Evolutionary conservation across 257 asterid species (phyloP), one percentile per base, ranked within the genome.

Genomic region (Coffea canephora): DNA sequence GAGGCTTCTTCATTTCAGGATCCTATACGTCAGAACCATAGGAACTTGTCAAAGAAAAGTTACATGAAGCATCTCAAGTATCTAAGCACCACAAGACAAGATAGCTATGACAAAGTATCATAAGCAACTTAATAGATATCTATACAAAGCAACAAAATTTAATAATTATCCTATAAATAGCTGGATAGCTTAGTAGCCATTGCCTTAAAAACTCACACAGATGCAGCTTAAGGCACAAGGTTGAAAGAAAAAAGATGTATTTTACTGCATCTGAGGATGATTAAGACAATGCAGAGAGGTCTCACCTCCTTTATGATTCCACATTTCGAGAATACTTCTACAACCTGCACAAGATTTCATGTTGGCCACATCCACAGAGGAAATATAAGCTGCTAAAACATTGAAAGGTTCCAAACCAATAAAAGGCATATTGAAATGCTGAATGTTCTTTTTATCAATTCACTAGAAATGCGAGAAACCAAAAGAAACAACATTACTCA

Each of bases 271-370:
- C 64, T 41, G 70, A 82, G 14, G 49, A 12, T 34, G 11, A 69
- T 12, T 14, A 77, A 23, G 52, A 73, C 34, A 46, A 46, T 16
- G 59, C 61, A 79, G 66, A 66, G 79, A 73, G 82, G 84, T 15
- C 84, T 45, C 85, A 96, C 99, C 96, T 92, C 97, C 89, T 94
- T 96, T 84, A 96, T 91, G 87, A 96, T 92, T 72, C 99, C 99
- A 70, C 97, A 96, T 88, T 92, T 96, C 43, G 96, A 88, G 88
- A 96, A 96, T 64, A 86, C 97, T 87, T 94, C 98, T 77, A 88
- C 94, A 80, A 96, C 86, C 98, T 96, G 92, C 82, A 86, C 55
- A 62, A 76, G 76, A 69, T 81, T 81, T 65, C 82, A 86, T 50
- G 83, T 87, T 81, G 86, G 80, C 77, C 76, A 55, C 83, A 69